Percentiles rank a stretch among this genome's conserved stretches.
Evolutionary conservation across 2,329 filamentous ascomycete genomes (phyloP).

Genomic region (Sphaerulina musiva): DNA sequence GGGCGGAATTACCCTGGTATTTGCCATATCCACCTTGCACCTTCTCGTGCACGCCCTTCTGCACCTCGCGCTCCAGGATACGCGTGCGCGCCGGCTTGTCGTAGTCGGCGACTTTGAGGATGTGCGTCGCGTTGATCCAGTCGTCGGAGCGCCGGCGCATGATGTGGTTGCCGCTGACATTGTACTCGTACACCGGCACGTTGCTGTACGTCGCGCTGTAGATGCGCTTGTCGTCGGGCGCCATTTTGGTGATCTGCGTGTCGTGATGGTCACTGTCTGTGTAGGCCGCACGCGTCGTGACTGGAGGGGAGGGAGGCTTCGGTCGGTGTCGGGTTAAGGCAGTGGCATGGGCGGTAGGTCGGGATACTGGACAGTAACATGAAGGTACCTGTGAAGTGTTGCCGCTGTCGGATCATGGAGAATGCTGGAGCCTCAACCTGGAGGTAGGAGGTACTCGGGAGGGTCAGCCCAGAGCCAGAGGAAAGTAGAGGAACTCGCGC

Average conservation of each 20-base stretch:
- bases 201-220: conserved; percentile 61
- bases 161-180: conserved; percentile 82
- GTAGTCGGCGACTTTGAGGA: conserved; percentile 91
- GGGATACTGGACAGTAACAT: too few species aligned
- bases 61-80: conserved; percentile 92
- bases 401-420: too few species aligned
- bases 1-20: conserved; percentile 67
- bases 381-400: too few species aligned
- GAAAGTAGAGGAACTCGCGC: too few species aligned
- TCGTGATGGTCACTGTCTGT: neutral
- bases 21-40: conserved; percentile 98
- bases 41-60: conserved; percentile 94
- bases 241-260: conserved; percentile 11
- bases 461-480: too few species aligned
- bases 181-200: conserved; percentile 85
- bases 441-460: too few species aligned
- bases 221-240: conserved; percentile 40
- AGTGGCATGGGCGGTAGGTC: too few species aligned
- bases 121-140: conserved; percentile 99
- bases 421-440: too few species aligned
- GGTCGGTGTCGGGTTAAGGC: too few species aligned
- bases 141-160: conserved; percentile 91
- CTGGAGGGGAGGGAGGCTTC: too few species aligned
- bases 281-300: neutral
- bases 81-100: conserved; percentile 93